Base-by-base conservation (phyloP, 202 grass and related monocot genomes). In the Setaria italica region DNA sequence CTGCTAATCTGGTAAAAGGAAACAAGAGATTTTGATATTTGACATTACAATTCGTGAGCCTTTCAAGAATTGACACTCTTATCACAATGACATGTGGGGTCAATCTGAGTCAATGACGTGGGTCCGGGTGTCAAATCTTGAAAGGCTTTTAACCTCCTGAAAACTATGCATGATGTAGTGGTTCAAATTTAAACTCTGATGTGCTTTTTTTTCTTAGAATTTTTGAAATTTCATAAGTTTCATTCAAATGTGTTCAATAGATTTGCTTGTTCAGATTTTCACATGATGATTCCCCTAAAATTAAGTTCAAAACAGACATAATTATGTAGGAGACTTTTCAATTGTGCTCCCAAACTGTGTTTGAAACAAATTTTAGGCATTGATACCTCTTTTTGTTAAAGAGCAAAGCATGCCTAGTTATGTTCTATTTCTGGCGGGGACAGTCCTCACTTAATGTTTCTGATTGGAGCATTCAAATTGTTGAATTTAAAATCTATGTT, bases 401-500 rank as follows among this genome's bases (percentile, higher is more conserved):
- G 30, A 72, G 64, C 5, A 64, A 63, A 72, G n/a, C 29, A 42
- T 43, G 6, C 25, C 35, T 75, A 54, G 13, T 45, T 19, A 55
- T 53, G 20, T 32, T 6, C 33, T 76, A 53, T 76, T 76, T 19
- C 9, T 60, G 42, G 17, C 1, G 10, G 32, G 45, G 15, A n/a
- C 6, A 47, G 11, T 29, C 16, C n/a, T 65, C 25, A 25, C 25
- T 30, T 29, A n/a, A 59, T 58, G 6, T 68, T 68, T 42, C 6
- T 54, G 29, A 49, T 39, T 51, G 37, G 4, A 57, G 17, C 50
- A 55, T 62, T 35, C 5, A 32, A 16, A 13, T 34, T 15, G 9
- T 7, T 33, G 8, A 81, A 81, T 81, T 33, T 67, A 20, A 41
- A 81, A 46, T 71, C 41, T 76, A 12, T 82, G 29, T 46, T 9